phyloP scores from a whole-genome alignment of 768 basidiomycete genomes.

The Macrolepiota albuminosa region DNA sequence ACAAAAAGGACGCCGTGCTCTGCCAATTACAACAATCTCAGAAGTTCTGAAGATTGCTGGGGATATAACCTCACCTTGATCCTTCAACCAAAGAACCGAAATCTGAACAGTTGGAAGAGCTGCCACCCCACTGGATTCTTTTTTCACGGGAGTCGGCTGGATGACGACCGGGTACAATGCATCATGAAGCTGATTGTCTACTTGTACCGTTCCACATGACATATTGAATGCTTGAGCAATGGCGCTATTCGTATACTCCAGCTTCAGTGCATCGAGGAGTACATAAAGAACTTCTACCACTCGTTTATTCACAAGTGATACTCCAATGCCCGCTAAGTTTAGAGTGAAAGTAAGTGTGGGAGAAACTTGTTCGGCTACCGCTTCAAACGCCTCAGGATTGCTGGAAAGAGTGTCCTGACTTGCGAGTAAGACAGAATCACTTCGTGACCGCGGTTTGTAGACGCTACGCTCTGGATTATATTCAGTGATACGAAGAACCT shows the following conservation, averaged over 20 bases:
- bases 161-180: slow-evolving; percentile 92
- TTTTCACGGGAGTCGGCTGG: slow-evolving; percentile 86
- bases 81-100: slow-evolving; percentile 87
- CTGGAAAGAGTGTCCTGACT: slow-evolving; percentile 70
- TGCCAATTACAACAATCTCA: slow-evolving; percentile 22
- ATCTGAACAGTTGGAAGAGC: slow-evolving; percentile 87
- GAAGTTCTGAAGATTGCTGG: neutral
- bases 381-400: slow-evolving; percentile 77
- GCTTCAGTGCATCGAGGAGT: slow-evolving; percentile 69
- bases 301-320: slow-evolving; percentile 86
- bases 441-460: slow-evolving; percentile 72
- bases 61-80: slow-evolving; percentile 62
- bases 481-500: slow-evolving; percentile 80
- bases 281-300: slow-evolving; percentile 89
- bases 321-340: slow-evolving; percentile 84
- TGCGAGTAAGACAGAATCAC: slow-evolving; percentile 38
- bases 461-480: slow-evolving; percentile 83
- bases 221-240: slow-evolving; percentile 78
- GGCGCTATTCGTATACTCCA: slow-evolving; percentile 80
- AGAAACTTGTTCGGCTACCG: slow-evolving; percentile 67
- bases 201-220: slow-evolving; percentile 81
- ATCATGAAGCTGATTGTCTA: slow-evolving; percentile 98
- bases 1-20: slow-evolving; percentile 98
- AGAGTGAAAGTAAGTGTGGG: slow-evolving; percentile 65
- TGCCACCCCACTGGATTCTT: slow-evolving; percentile 68